Percentiles rank a stretch among this genome's conserved stretches.
These are phyloP conservation scores for Suhomyces atakaporum DNA, from an alignment of 1,139 yeast species.

Conservation along the genomic window DNA sequence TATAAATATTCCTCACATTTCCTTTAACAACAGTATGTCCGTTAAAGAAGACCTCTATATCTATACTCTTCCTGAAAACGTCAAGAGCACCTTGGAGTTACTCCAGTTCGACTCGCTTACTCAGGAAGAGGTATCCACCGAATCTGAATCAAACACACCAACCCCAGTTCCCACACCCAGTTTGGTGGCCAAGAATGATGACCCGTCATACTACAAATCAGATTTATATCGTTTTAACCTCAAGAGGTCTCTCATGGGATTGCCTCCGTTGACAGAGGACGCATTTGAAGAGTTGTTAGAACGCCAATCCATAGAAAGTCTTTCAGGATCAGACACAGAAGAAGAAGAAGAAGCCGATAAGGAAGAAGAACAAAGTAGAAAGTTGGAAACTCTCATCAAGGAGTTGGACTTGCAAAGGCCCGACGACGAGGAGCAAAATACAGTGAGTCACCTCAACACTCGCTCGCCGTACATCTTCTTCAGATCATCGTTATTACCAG, in stretches of 20 bases:
- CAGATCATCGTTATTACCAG: conserved; percentile 47
- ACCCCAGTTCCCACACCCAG: neutral
- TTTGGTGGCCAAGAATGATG: conserved; percentile 6
- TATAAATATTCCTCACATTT: neutral
- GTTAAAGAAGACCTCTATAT: conserved; percentile 50
- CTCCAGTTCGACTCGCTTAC: conserved; percentile 59
- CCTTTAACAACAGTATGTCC: conserved; percentile 8
- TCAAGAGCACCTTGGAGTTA: conserved; percentile 52
- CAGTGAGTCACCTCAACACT: conserved; percentile 58
- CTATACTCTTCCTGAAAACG: conserved; percentile 46
- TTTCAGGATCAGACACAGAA: conserved; percentile 58
- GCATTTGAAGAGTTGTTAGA: conserved; percentile 62
- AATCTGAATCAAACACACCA: neutral
- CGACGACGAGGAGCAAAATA: conserved; percentile 25
- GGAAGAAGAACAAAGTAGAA: conserved; percentile 13
- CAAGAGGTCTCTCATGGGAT: conserved; percentile 51
- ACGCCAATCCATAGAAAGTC: conserved; percentile 53
- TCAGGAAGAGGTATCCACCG: conserved; percentile 19
- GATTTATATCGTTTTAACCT: conserved; percentile 65
- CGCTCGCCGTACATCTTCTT: conserved; percentile 64
- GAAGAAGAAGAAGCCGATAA: conserved; percentile 21
- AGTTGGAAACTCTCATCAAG: conserved; percentile 39
- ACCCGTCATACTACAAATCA: conserved; percentile 46
- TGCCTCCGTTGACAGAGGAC: conserved; percentile 52
- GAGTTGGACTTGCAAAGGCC: conserved; percentile 21